These are phyloP conservation scores for Candida sanyiensis DNA, from an alignment of 805 yeast genomes.

Conservation along the genomic window DNA sequence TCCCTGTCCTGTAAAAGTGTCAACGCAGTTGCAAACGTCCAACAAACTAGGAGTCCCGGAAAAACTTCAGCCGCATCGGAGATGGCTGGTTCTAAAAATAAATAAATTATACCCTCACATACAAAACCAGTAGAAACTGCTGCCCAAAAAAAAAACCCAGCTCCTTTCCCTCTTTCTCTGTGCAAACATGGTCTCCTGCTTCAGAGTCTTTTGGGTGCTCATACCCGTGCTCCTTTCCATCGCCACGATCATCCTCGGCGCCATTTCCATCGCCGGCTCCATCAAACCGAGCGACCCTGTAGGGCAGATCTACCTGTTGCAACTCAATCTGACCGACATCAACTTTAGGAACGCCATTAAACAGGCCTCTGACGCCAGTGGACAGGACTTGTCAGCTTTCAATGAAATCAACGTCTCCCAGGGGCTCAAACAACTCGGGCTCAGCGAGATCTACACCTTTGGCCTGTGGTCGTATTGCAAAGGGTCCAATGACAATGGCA, in stretches of 20 bases:
- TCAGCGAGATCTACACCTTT: conserved; percentile 44
- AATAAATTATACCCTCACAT: too few species aligned
- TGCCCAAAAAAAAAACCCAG: too few species aligned
- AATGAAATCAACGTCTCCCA: not conserved
- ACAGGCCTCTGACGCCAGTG: not conserved
- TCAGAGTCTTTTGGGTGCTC: conserved; percentile 24
- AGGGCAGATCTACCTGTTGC: conserved; percentile 41
- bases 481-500: conserved; percentile 28
- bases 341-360: conserved; percentile 4
- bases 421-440: conserved; percentile 21
- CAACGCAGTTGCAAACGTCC: too few species aligned
- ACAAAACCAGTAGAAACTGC: not conserved
- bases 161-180: too few species aligned
- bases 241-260: conserved; percentile 41
- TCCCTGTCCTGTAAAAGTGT: too few species aligned
- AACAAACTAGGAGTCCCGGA: too few species aligned
- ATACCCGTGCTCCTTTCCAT: conserved; percentile 30
- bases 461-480: conserved; percentile 65
- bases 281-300: conserved; percentile 37
- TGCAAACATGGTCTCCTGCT: conserved; percentile 20
- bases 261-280: conserved; percentile 50
- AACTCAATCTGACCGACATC: conserved; percentile 36
- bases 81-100: conserved; percentile 1
- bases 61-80: too few species aligned
- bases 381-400: not conserved